Percentiles rank a stretch among this genome's conserved stretches.
phyloP scores from a whole-genome alignment of 2,329 filamentous ascomycete genomes.

The Aspergillus spinulosporus region DNA sequence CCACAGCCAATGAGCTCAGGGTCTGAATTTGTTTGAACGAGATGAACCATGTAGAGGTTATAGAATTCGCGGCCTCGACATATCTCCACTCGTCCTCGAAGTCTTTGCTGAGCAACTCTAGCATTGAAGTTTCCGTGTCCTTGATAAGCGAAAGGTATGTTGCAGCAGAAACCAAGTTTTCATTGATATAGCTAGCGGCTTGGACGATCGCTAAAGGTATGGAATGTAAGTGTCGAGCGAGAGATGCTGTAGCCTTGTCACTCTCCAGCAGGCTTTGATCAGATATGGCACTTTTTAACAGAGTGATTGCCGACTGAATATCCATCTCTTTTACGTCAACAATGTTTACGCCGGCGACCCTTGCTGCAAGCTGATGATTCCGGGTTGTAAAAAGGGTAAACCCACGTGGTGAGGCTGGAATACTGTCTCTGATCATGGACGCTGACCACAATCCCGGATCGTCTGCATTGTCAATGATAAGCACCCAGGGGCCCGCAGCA shows the following conservation, averaged over 20 bases:
- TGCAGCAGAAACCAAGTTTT: slow-evolving; percentile 6
- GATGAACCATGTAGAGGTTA: no score
- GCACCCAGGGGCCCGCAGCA: no score
- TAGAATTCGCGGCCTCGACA: no score
- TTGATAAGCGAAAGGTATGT: slow-evolving; percentile 9
- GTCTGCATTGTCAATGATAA: no score
- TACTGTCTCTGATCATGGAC: no score
- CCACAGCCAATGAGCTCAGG: no score
- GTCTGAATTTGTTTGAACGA: no score
- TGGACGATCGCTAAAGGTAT: slow-evolving; percentile 30
- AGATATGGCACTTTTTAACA: not conserved
- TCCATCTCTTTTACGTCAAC: not conserved
- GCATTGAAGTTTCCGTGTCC: not conserved
- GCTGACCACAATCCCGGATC: no score
- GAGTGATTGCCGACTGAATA: not conserved
- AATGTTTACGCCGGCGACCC: not conserved
- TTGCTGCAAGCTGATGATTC: not conserved
- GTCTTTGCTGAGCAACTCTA: not conserved
- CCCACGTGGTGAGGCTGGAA: no score
- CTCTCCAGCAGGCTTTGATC: not conserved
- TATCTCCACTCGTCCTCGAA: not conserved
- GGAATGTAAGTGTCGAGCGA: not conserved
- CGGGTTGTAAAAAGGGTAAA: no score
- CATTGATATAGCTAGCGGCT: slow-evolving; percentile 25
- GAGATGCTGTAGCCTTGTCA: not conserved